Evolutionary conservation across 805 yeast genomes (phyloP).

Genomic region (Candida rishiriensis): DNA sequence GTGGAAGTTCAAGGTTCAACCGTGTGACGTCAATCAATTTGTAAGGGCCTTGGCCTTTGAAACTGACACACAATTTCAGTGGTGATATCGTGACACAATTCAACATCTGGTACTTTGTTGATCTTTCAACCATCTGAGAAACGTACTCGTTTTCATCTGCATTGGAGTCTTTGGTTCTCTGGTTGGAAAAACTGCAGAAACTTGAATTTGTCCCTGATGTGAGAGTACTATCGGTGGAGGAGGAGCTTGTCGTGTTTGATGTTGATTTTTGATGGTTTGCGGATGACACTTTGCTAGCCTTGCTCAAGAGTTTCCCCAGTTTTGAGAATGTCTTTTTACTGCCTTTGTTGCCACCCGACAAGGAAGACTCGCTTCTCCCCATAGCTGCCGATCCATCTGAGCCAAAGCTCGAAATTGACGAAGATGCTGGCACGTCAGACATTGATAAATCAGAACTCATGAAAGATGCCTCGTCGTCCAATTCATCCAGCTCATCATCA

Average conservation of each 20-base stretch:
- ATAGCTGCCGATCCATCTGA: neutral
- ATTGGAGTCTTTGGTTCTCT: constrained; percentile 1
- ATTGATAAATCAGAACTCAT: neutral
- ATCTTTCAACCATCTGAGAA: constrained; percentile 37
- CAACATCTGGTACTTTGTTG: constrained; percentile 38
- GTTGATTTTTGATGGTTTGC: neutral
- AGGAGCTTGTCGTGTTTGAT: neutral
- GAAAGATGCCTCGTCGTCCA: constrained; percentile 5
- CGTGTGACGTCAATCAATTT: constrained; percentile 73
- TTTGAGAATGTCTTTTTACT: neutral
- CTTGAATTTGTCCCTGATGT: constrained; percentile 1
- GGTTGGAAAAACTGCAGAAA: constrained; percentile 3
- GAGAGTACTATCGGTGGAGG: neutral
- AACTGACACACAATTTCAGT: constrained; percentile 54
- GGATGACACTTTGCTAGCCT: neutral
- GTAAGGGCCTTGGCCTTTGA: constrained; percentile 68
- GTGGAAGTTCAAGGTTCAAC: constrained; percentile 63
- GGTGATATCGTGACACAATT: constrained; percentile 28
- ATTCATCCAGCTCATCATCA: constrained; percentile 4
- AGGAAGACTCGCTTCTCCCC: neutral
- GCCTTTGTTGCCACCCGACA: neutral
- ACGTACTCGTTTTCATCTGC: constrained; percentile 32
- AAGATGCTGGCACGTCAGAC: neutral
- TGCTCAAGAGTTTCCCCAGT: neutral
- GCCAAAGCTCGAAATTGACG: neutral